Percentiles rank a stretch among this genome's conserved stretches.
Conservation (phyloP, 148 eudicot species). For the Gaultheria prostrata region DNA sequence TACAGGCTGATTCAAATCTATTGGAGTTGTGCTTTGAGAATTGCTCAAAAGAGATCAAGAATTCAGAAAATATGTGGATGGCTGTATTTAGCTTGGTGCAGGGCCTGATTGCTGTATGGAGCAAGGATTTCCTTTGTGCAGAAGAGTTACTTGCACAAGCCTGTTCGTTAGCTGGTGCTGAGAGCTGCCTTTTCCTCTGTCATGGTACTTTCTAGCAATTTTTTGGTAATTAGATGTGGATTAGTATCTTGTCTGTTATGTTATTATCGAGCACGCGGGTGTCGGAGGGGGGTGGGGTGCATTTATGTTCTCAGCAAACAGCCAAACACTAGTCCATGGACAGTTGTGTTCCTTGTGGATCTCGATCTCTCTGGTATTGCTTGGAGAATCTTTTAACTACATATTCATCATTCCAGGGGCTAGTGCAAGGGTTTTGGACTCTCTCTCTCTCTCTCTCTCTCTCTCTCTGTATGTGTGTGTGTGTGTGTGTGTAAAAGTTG, state of each 20-base stretch:
- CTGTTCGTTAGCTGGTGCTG: conserved; percentile 58
- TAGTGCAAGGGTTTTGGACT: neutral
- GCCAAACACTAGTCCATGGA: neutral
- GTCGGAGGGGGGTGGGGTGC: neutral
- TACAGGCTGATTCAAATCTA: conserved; percentile 37
- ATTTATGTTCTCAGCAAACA: neutral
- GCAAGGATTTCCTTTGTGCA: conserved; percentile 53
- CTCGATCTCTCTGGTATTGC: neutral
- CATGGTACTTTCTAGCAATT: conserved; percentile 51
- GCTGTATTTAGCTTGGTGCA: conserved; percentile 59
- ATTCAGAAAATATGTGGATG: conserved; percentile 66
- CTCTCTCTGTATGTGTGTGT: too few relatives aligned
- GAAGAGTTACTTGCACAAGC: conserved; percentile 68
- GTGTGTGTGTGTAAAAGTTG: neutral
- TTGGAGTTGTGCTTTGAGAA: conserved; percentile 50
- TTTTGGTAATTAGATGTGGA: conserved; percentile 3
- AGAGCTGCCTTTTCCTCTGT: conserved; percentile 71
- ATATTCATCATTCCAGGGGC: conserved; percentile 7
- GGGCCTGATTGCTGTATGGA: conserved; percentile 57
- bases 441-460: neutral
- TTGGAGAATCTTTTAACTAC: neutral
- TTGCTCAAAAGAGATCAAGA: conserved; percentile 46
- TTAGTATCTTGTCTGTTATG: neutral
- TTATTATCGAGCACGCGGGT: neutral
- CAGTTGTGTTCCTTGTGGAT: neutral